Conservation (phyloP, 495 filamentous ascomycete species). For the Massariosphaeria phaeospora region DNA sequence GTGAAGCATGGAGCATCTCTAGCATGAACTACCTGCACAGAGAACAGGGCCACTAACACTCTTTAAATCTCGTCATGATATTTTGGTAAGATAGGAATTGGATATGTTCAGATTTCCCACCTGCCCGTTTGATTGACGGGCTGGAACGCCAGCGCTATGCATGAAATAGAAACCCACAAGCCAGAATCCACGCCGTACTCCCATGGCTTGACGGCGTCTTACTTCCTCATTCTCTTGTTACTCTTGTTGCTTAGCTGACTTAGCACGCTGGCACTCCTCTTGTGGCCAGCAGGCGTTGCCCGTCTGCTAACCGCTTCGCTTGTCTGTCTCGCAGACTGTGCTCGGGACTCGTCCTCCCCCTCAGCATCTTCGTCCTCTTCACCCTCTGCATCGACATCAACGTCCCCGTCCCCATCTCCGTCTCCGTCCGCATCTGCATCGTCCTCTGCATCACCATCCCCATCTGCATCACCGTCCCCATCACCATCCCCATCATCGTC, state of each 20-base stretch:
- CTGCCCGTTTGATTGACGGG: too few species aligned
- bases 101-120: too few species aligned
- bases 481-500: slow-evolving; percentile 20
- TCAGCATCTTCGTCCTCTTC: slow-evolving; percentile 23
- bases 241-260: slow-evolving; percentile 66
- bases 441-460: slow-evolving; percentile 26
- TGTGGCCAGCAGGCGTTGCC: slow-evolving; percentile 44
- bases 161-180: neutral
- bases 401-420: slow-evolving; percentile 15
- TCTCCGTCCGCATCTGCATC: slow-evolving; percentile 14
- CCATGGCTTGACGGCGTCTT: neutral
- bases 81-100: too few species aligned
- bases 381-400: slow-evolving; percentile 15
- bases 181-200: neutral
- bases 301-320: slow-evolving; percentile 29
- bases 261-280: slow-evolving; percentile 71
- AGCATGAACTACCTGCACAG: too few species aligned
- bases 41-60: too few species aligned
- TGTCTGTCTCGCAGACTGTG: slow-evolving; percentile 27
- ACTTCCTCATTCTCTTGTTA: slow-evolving; percentile 66
- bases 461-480: slow-evolving; percentile 13
- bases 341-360: slow-evolving; percentile 23
- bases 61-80: too few species aligned
- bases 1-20: too few species aligned
- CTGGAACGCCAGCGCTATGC: too few species aligned